Percentiles rank a stretch among this genome's conserved stretches.
These are phyloP conservation scores for Acacia concinna DNA, from an alignment of 331 rosid species.

Conservation along the genomic window DNA sequence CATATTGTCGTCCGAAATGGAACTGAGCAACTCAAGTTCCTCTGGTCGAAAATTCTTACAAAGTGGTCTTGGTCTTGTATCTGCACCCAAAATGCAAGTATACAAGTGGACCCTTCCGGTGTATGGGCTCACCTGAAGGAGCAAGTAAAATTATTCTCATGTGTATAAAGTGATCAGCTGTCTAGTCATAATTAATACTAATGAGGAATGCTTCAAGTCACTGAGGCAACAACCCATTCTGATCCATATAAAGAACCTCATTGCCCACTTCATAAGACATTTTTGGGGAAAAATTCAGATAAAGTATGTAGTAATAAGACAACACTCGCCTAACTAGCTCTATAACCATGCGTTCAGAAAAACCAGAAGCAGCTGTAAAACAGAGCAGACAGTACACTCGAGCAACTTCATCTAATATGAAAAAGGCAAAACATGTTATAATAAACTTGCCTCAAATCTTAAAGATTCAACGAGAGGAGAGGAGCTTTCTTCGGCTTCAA, in stretches of 20 bases:
- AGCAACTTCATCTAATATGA: constrained; percentile 19
- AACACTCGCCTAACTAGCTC: background rate
- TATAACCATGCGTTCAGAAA: background rate
- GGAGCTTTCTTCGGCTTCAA: constrained; percentile 42
- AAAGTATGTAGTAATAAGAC: background rate
- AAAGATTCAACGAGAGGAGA: constrained; percentile 49
- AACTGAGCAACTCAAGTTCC: constrained; percentile 62
- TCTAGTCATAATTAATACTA: background rate
- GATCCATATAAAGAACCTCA: background rate
- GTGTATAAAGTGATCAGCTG: constrained; percentile 4
- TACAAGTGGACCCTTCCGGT: constrained; percentile 94
- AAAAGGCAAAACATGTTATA: background rate
- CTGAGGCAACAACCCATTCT: background rate
- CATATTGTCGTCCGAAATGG: constrained; percentile 42
- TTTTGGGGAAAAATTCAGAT: background rate
- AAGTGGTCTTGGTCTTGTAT: constrained; percentile 81
- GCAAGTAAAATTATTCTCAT: constrained; percentile 22
- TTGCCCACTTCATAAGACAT: background rate
- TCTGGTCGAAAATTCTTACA: constrained; percentile 78
- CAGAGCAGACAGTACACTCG: constrained; percentile 23
- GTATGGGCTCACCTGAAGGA: constrained; percentile 79
- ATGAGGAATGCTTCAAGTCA: background rate
- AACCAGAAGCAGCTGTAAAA: background rate
- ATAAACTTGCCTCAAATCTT: constrained; percentile 75
- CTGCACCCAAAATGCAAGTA: constrained; percentile 71